phyloP scores from a whole-genome alignment of 164 flowering plant genomes.

The Umbellularia californica region DNA sequence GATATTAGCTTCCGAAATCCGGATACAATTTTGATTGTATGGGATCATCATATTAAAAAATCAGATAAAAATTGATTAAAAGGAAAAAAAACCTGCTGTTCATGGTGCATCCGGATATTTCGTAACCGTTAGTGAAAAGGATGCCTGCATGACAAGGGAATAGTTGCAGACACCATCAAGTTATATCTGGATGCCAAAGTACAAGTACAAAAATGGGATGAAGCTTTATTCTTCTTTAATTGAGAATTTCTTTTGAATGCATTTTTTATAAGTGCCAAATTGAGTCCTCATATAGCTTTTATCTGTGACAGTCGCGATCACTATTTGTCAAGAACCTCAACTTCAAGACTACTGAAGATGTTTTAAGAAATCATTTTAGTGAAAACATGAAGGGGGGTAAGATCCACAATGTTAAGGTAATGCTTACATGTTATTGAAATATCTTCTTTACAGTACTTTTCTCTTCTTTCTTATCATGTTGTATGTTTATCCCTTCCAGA shows the following conservation, averaged over 20 bases:
- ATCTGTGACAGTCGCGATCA: constrained; percentile 69
- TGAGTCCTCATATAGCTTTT: constrained; percentile 7
- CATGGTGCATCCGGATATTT: too few relatives aligned
- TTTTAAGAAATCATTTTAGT: constrained; percentile 60
- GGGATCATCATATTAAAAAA: too few relatives aligned
- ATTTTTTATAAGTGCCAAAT: background rate
- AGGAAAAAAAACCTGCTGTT: too few relatives aligned
- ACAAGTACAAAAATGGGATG: too few relatives aligned
- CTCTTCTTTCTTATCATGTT: constrained; percentile 8
- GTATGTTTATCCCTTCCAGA: constrained; percentile 32
- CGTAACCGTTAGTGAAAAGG: too few relatives aligned
- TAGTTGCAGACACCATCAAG: too few relatives aligned
- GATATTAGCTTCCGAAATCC: too few relatives aligned
- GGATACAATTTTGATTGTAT: too few relatives aligned
- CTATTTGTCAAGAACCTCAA: constrained; percentile 84
- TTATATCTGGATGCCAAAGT: too few relatives aligned
- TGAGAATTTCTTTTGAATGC: background rate
- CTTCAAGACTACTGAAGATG: constrained; percentile 77
- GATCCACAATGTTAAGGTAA: constrained; percentile 75
- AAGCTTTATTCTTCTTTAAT: too few relatives aligned
- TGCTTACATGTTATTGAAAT: background rate
- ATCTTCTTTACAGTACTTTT: background rate
- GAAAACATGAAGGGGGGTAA: constrained; percentile 64
- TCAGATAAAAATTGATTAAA: too few relatives aligned
- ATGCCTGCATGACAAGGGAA: too few relatives aligned